Conservation (phyloP, 768 basidiomycete species). For the Myochromella boudieri region DNA sequence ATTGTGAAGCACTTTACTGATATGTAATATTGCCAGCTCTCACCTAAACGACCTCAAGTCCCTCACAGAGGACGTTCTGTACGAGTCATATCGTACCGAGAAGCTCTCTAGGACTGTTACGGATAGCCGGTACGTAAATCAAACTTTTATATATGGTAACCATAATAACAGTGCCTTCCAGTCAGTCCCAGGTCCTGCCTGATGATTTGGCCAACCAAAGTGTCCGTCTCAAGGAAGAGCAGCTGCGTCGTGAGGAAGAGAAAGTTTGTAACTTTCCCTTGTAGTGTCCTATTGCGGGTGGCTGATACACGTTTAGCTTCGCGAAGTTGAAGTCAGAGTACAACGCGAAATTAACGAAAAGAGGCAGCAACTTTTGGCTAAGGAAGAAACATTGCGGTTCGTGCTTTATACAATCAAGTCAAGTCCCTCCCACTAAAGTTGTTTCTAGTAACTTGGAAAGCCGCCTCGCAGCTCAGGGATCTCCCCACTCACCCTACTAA, state of each 20-base stretch:
- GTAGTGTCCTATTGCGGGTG: background rate
- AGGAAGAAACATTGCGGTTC: constrained; percentile 78
- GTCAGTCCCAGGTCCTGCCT: constrained; percentile 75
- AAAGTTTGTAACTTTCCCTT: constrained; percentile 37
- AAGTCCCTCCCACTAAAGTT: constrained; percentile 1
- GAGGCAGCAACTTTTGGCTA: constrained; percentile 81
- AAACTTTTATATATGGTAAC: background rate
- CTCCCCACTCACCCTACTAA: constrained; percentile 21
- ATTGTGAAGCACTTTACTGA: constrained; percentile 5
- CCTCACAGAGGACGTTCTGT: constrained; percentile 79
- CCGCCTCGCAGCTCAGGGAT: constrained; percentile 53
- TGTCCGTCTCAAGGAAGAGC: constrained; percentile 88
- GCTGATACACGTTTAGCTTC: constrained; percentile 44
- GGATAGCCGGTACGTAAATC: constrained; percentile 46
- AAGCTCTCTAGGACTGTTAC: constrained; percentile 73
- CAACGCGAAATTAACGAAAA: constrained; percentile 89
- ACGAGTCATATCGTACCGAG: constrained; percentile 89
- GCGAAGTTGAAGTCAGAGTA: constrained; percentile 83
- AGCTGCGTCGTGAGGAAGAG: constrained; percentile 84
- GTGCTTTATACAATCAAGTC: constrained; percentile 11
- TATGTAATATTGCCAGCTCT: constrained; percentile 42
- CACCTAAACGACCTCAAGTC: constrained; percentile 85
- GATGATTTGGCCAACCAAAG: constrained; percentile 86
- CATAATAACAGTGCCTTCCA: constrained; percentile 18
- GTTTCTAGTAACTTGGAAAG: constrained; percentile 53